Evolutionary conservation across 2,329 filamentous ascomycete species (phyloP).

Genomic region (Colletotrichum sp.): DNA sequence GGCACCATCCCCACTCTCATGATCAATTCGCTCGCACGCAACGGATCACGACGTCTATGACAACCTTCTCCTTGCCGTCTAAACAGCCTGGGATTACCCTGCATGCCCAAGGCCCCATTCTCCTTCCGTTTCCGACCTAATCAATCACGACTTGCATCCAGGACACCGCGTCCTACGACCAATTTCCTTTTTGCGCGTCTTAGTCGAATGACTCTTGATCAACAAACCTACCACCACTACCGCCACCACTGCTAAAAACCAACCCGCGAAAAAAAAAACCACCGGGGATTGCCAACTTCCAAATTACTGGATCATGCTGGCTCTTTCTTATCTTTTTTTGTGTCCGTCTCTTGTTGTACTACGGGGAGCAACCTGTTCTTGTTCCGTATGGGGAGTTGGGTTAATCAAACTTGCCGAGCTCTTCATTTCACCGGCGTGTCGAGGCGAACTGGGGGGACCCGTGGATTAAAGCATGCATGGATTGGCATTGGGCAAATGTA

Average conservation of each 20-base stretch:
- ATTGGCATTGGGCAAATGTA: not conserved
- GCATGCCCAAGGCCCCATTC: constrained; percentile 1
- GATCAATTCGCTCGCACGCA: constrained; percentile 22
- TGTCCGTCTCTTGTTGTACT: not conserved
- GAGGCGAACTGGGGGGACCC: not conserved
- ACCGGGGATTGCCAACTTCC: not conserved
- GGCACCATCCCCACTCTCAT: constrained; percentile 14
- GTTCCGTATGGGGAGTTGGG: not conserved
- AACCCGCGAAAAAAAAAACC: not conserved
- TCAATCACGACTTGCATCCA: constrained; percentile 18
- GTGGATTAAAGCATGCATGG: not conserved
- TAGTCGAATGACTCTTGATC: not conserved
- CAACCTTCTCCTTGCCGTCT: constrained; percentile 17
- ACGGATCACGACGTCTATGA: constrained; percentile 25
- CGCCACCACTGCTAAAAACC: not conserved
- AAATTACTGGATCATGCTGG: not conserved
- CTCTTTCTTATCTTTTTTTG: not conserved
- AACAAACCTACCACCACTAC: not conserved
- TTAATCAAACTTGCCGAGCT: not conserved
- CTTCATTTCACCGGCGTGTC: not conserved
- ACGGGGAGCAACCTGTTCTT: constrained; percentile 1
- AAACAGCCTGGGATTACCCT: constrained; percentile 8
- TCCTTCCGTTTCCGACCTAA: constrained; percentile 15
- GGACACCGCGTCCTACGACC: constrained; percentile 14
- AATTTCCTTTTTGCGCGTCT: constrained; percentile 2